Evolutionary conservation across 352 stramenopile genomes (phyloP).

Genomic region (Vaucheria bursata): DNA sequence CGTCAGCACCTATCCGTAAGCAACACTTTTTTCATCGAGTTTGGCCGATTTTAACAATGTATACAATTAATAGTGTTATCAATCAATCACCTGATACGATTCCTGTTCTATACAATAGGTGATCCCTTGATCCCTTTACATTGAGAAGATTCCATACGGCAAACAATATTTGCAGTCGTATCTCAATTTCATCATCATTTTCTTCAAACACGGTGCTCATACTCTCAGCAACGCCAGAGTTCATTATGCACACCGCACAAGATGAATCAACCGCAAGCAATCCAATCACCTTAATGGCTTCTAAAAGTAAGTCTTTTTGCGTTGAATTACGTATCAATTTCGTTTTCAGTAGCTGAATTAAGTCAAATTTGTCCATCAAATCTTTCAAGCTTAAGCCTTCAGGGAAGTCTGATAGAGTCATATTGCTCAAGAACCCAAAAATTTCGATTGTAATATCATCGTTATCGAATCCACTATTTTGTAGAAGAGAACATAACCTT

Average conservation of each 20-base stretch:
- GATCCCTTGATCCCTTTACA: slow-evolving; percentile 43
- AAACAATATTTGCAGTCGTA: slow-evolving; percentile 57
- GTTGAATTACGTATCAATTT: slow-evolving; percentile 80
- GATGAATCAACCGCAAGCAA: slow-evolving; percentile 68
- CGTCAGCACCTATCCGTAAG: neutral
- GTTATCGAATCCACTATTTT: slow-evolving; percentile 62
- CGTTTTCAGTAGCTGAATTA: slow-evolving; percentile 77
- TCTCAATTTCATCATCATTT: slow-evolving; percentile 55
- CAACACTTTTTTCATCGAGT: too few species aligned
- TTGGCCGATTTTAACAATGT: neutral
- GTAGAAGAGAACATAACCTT: slow-evolving; percentile 71
- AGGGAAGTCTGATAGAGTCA: slow-evolving; percentile 78
- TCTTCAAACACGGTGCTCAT: slow-evolving; percentile 44
- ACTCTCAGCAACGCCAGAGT: neutral
- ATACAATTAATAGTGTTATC: neutral
- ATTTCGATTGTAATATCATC: slow-evolving; percentile 85
- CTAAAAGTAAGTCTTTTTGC: slow-evolving; percentile 77
- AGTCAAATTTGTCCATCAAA: slow-evolving; percentile 69
- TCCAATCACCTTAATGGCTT: slow-evolving; percentile 55
- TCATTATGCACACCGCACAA: slow-evolving; percentile 52
- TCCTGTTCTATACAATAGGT: slow-evolving; percentile 52
- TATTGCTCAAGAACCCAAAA: slow-evolving; percentile 76
- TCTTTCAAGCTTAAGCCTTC: slow-evolving; percentile 74
- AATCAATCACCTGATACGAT: slow-evolving; percentile 24
- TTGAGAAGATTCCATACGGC: slow-evolving; percentile 54